These are phyloP conservation scores for Saposhnikovia divaricata DNA, from an alignment of 129 eudicot species.

Conservation along the genomic window DNA sequence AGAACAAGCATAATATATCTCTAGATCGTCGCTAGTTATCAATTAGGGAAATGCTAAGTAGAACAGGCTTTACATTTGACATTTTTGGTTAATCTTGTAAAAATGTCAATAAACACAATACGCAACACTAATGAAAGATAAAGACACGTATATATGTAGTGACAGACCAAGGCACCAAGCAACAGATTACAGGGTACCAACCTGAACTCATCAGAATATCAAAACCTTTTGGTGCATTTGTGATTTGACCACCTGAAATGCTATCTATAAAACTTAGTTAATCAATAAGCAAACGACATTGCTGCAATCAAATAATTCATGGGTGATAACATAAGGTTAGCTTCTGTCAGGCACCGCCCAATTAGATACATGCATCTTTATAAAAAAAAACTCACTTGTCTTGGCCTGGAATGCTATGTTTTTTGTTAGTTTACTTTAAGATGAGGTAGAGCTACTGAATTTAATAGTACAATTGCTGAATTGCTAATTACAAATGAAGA, in stretches of 20 bases:
- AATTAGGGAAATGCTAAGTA: background rate
- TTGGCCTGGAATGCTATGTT: no score
- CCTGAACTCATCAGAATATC: background rate
- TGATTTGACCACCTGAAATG: background rate
- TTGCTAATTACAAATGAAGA: background rate
- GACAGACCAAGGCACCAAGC: background rate
- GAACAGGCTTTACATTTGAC: background rate
- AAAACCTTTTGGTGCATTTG: background rate
- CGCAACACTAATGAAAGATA: background rate
- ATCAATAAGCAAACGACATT: background rate
- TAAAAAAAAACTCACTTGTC: background rate
- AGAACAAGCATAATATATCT: background rate
- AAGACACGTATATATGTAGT: background rate
- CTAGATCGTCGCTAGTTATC: background rate
- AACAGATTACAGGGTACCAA: background rate
- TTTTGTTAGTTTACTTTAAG: no score
- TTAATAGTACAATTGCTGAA: no score
- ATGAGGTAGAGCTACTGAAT: no score
- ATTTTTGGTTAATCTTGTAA: no score
- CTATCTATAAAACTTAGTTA: background rate
- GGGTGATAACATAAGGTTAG: no score
- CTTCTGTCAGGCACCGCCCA: no score
- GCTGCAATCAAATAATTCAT: background rate
- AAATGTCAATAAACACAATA: background rate
- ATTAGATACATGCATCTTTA: no score